phyloP scores from a whole-genome alignment of 2,329 filamentous ascomycete genomes.

The Apiospora malaysiana region DNA sequence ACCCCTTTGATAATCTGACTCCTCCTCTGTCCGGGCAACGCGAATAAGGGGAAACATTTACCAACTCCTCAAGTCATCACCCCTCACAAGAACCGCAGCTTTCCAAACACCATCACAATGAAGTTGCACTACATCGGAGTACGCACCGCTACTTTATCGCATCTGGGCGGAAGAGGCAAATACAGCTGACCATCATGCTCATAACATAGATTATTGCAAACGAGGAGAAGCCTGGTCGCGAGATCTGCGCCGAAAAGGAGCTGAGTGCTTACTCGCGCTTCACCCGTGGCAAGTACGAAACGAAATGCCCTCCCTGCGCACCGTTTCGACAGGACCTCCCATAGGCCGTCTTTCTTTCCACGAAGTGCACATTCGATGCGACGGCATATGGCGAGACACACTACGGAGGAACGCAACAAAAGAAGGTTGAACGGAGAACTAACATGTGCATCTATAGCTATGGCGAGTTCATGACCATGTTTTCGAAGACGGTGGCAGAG shows the following conservation, averaged over 20 bases:
- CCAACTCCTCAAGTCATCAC: neutral
- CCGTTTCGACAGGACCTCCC: neutral
- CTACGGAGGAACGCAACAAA: neutral
- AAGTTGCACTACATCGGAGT: constrained; percentile 90
- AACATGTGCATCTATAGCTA: constrained; percentile 41
- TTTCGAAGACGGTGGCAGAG: constrained; percentile 87
- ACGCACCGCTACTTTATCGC: constrained; percentile 44
- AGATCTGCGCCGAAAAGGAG: constrained; percentile 79
- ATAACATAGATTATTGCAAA: constrained; percentile 76
- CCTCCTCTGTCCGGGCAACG: neutral
- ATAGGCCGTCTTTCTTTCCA: neutral
- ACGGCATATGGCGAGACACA: neutral
- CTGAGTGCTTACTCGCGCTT: constrained; percentile 81
- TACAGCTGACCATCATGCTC: constrained; percentile 25
- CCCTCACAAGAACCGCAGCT: constrained; percentile 27
- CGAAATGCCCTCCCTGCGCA: constrained; percentile 7
- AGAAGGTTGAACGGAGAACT: constrained; percentile 25
- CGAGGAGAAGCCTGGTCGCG: constrained; percentile 74
- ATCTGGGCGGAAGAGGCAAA: neutral
- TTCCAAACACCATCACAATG: constrained; percentile 60
- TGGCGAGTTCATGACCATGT: constrained; percentile 79
- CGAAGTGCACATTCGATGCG: neutral
- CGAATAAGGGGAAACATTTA: neutral
- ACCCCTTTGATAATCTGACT: constrained; percentile 7
- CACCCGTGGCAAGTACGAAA: constrained; percentile 69